Conservation (phyloP, 345 rosid genomes). For the Erysimum cheiranthoides region DNA sequence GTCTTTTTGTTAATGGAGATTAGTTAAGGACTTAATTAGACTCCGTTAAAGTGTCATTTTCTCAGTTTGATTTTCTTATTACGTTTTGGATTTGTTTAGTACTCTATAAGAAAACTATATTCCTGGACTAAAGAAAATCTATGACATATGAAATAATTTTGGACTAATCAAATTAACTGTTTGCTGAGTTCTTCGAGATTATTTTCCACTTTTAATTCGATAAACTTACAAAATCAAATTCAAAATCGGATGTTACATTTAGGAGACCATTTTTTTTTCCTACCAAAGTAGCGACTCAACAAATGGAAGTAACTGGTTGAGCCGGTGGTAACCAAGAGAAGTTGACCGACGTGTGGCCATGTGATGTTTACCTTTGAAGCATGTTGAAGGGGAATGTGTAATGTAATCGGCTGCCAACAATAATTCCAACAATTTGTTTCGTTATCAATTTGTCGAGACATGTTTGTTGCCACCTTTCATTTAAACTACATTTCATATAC, state of each 20-base stretch:
- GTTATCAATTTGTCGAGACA: conserved; percentile 25
- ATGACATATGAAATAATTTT: too few species aligned
- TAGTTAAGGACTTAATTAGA: conserved; percentile 12
- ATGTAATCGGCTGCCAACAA: conserved; percentile 10
- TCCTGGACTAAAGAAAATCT: not conserved
- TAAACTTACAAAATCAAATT: not conserved
- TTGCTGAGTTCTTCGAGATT: too few species aligned
- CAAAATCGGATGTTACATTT: not conserved
- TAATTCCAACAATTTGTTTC: conserved; percentile 3
- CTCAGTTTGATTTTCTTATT: conserved; percentile 2
- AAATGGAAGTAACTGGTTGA: conserved; percentile 1
- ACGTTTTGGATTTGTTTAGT: not conserved
- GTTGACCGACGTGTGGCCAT: conserved; percentile 33
- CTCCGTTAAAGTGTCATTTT: conserved; percentile 26
- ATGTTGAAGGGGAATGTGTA: conserved; percentile 23
- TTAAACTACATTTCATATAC: not conserved
- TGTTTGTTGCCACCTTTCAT: conserved; percentile 5
- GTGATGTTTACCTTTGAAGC: conserved; percentile 20
- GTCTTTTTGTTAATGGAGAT: not conserved
- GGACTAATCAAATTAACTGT: too few species aligned
- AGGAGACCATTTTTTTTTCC: not conserved
- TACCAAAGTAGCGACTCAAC: not conserved
- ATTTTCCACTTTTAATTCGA: too few species aligned
- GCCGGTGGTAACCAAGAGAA: conserved; percentile 21
- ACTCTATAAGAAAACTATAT: not conserved